phyloP scores from a whole-genome alignment of 2,329 filamentous ascomycete genomes.

The Phaeosphaeriaceae sp. region DNA sequence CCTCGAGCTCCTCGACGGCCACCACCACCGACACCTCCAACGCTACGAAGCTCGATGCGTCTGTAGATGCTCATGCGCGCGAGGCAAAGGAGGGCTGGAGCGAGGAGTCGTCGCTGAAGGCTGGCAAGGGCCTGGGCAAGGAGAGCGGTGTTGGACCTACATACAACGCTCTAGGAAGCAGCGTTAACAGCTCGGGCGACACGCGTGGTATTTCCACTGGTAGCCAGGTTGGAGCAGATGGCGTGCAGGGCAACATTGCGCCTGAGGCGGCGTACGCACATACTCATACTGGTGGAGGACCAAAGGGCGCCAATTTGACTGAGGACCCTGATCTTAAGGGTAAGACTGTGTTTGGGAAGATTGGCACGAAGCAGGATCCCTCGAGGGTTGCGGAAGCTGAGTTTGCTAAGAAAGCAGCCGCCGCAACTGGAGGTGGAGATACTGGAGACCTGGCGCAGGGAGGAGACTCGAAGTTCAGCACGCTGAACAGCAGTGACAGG shows the following conservation, averaged over 20 bases:
- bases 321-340: constrained; percentile 49
- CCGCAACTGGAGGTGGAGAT: constrained; percentile 36
- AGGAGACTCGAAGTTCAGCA: constrained; percentile 33
- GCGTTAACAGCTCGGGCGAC: constrained; percentile 40
- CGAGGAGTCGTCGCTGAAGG: constrained; percentile 50
- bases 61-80: constrained; percentile 55
- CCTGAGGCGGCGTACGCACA: constrained; percentile 49
- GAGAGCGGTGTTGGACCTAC: constrained; percentile 45
- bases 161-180: constrained; percentile 31
- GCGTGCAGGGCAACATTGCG: constrained; percentile 36
- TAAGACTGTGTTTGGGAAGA: constrained; percentile 46
- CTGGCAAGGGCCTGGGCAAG: constrained; percentile 47
- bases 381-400: constrained; percentile 55
- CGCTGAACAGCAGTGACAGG: constrained; percentile 16
- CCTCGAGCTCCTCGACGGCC: constrained; percentile 61
- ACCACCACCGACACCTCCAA: constrained; percentile 64
- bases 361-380: constrained; percentile 64
- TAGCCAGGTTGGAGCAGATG: constrained; percentile 39
- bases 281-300: constrained; percentile 47
- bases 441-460: constrained; percentile 21
- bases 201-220: constrained; percentile 22
- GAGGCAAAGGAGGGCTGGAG: constrained; percentile 50
- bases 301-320: constrained; percentile 60
- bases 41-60: constrained; percentile 59
- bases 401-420: constrained; percentile 44